These are phyloP conservation scores for Coniella vitis DNA, from an alignment of 2,329 filamentous ascomycete species.

Conservation along the genomic window DNA sequence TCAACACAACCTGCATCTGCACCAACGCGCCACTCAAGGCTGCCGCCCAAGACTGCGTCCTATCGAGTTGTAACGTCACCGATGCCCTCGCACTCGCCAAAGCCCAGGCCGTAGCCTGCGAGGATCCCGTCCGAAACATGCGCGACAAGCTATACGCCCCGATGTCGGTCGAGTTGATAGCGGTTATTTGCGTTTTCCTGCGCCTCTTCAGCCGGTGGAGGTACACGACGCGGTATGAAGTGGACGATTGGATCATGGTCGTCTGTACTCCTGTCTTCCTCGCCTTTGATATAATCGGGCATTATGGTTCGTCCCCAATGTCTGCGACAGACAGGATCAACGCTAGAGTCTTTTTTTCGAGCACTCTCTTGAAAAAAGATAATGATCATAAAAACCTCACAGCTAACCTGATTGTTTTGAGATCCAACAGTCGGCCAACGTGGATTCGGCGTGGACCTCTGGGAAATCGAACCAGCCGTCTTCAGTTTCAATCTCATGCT, in stretches of 20 bases:
- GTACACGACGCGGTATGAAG: constrained; percentile 24
- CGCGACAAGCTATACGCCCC: constrained; percentile 27
- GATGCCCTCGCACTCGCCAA: constrained; percentile 26
- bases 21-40: constrained; percentile 18
- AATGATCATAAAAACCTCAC: too few species aligned
- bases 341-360: too few species aligned
- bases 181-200: constrained; percentile 27
- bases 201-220: constrained; percentile 32
- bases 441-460: constrained; percentile 32
- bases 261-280: constrained; percentile 21
- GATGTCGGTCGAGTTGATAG: constrained; percentile 30
- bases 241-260: constrained; percentile 35
- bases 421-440: constrained; percentile 21
- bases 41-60: constrained; percentile 20
- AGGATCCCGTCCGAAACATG: constrained; percentile 24
- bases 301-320: too few species aligned
- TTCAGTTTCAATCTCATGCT: constrained; percentile 27
- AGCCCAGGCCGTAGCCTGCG: constrained; percentile 28
- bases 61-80: constrained; percentile 19
- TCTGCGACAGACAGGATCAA: too few species aligned
- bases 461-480: constrained; percentile 24
- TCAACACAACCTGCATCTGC: constrained; percentile 26
- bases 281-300: constrained; percentile 26
- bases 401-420: constrained; percentile 9
- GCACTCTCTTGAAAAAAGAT: too few species aligned